These are phyloP conservation scores for Endotrypanum monterogeii DNA, from an alignment of 208 protist genomes.

Conservation along the genomic window DNA sequence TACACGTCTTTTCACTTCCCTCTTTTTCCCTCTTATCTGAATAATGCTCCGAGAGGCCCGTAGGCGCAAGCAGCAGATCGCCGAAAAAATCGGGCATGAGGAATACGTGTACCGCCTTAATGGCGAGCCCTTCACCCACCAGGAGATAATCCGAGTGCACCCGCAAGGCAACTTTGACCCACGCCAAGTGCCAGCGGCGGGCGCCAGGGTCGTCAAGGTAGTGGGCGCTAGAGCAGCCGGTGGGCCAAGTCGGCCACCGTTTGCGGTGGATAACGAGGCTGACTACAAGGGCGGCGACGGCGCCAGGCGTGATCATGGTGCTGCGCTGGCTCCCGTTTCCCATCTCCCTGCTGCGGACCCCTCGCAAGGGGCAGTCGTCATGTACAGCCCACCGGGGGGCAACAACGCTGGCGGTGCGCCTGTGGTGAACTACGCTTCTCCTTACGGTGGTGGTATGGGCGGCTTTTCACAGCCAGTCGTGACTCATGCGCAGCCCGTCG, in stretches of 20 bases:
- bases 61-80: slow-evolving; percentile 60
- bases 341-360: slow-evolving; percentile 6
- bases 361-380: not conserved
- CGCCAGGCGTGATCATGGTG: slow-evolving; percentile 6
- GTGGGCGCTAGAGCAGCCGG: not conserved
- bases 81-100: slow-evolving; percentile 85
- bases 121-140: slow-evolving; percentile 32
- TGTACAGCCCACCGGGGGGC: not conserved
- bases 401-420: not conserved
- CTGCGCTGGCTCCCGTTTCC: slow-evolving; percentile 17
- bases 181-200: slow-evolving; percentile 10
- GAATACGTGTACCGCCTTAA: slow-evolving; percentile 75
- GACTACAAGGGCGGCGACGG: slow-evolving; percentile 16
- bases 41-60: slow-evolving; percentile 57
- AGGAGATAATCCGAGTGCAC: slow-evolving; percentile 22
- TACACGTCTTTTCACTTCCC: not conserved
- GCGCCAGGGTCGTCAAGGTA: not conserved
- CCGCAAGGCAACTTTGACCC: slow-evolving; percentile 36
- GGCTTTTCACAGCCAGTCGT: not conserved
- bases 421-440: slow-evolving; percentile 10
- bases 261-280: slow-evolving; percentile 25
- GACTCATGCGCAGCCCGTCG: slow-evolving; percentile 19
- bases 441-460: slow-evolving; percentile 5
- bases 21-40: too few species aligned
- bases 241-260: slow-evolving; percentile 21